Evolutionary conservation across 2,329 filamentous ascomycete genomes (phyloP).

Genomic region (Bisporella sp.): DNA sequence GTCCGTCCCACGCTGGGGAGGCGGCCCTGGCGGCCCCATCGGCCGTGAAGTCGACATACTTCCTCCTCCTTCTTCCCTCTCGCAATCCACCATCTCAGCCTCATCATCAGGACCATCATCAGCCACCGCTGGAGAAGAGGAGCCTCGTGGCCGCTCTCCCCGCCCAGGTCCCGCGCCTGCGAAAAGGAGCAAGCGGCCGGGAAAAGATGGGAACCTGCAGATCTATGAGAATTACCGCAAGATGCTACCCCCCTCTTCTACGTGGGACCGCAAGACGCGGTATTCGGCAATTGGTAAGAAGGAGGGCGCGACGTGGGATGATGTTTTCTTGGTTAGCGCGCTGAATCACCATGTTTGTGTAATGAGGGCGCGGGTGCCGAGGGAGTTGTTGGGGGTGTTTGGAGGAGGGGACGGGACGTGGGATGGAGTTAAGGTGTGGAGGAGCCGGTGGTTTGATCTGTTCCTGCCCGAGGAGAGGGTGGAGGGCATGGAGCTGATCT

Average conservation of each 20-base stretch:
- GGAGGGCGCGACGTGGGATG: slow-evolving; percentile 43
- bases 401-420: slow-evolving; percentile 36
- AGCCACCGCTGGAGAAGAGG: neutral
- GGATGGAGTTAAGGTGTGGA: slow-evolving; percentile 41
- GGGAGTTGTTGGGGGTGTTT: slow-evolving; percentile 43
- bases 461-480: slow-evolving; percentile 47
- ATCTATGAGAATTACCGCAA: slow-evolving; percentile 61
- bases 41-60: slow-evolving; percentile 45
- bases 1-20: slow-evolving; percentile 53
- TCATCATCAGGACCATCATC: slow-evolving; percentile 6
- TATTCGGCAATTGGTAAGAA: slow-evolving; percentile 51
- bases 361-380: slow-evolving; percentile 51
- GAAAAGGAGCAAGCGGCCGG: slow-evolving; percentile 10
- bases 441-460: slow-evolving; percentile 56
- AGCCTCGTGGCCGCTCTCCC: slow-evolving; percentile 8
- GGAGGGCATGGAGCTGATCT: slow-evolving; percentile 48
- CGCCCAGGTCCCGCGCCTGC: slow-evolving; percentile 1
- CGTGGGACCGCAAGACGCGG: slow-evolving; percentile 53
- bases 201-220: slow-evolving; percentile 33
- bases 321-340: slow-evolving; percentile 54
- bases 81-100: slow-evolving; percentile 12
- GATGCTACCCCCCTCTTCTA: slow-evolving; percentile 47
- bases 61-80: neutral
- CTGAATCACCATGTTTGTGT: slow-evolving; percentile 56
- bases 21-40: slow-evolving; percentile 54